A percentile compares a stretch with the other conserved stretches of the same genome.
Conservation (phyloP, 2,329 filamentous ascomycete genomes). For the Talaromyces sp. region DNA sequence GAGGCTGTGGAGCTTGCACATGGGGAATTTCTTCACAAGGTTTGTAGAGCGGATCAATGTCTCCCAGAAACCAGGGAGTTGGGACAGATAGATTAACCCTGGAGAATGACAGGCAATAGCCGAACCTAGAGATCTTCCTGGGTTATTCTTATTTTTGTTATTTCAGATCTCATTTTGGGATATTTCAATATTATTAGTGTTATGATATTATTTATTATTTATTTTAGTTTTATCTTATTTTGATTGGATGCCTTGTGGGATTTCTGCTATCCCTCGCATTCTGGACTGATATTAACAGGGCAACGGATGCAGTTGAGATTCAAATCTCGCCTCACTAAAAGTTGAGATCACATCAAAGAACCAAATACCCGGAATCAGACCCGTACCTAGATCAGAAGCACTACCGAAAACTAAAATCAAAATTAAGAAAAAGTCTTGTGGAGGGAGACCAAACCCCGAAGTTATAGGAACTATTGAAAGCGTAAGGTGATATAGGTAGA, state of each 20-base stretch:
- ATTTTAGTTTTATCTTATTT: background rate
- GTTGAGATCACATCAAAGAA: conserved; percentile 2
- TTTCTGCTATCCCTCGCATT: conserved; percentile 13
- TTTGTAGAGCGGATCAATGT: background rate
- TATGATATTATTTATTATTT: background rate
- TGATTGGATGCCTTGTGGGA: conserved; percentile 10
- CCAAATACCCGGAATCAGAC: conserved; percentile 1
- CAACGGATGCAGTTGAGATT: conserved; percentile 13
- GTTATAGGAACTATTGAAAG: conserved; percentile 2
- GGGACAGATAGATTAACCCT: conserved; percentile 7
- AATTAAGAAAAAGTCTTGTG: background rate
- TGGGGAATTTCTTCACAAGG: conserved; percentile 3
- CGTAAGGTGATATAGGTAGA: background rate
- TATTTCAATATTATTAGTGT: too few relatives aligned
- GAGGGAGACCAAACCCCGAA: background rate
- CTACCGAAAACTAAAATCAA: background rate
- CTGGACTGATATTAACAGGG: conserved; percentile 7
- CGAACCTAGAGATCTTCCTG: background rate
- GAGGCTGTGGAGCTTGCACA: conserved; percentile 1
- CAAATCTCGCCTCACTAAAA: background rate
- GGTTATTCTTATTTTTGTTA: background rate
- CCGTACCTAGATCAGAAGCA: background rate
- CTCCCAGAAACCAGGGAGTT: conserved; percentile 16
- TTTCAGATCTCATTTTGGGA: background rate
- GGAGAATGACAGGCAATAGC: conserved; percentile 13